A percentile compares a stretch with the other conserved stretches of the same genome.
Conservation (phyloP, 164 flowering plant genomes). For the Magnolia officinalis region DNA sequence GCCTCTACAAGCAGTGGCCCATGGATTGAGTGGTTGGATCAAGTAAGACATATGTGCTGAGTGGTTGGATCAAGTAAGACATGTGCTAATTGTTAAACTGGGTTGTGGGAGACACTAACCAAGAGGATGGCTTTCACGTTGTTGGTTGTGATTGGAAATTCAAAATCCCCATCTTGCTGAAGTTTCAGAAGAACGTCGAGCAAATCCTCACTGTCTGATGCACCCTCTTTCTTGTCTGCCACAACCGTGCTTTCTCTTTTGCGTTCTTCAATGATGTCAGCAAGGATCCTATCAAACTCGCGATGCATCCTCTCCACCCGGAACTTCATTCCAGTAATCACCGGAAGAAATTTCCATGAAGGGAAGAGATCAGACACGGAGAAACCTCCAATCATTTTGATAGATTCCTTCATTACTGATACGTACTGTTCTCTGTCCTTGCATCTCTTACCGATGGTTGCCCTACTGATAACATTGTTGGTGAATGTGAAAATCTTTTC, state of each 20-base stretch:
- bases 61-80: no score
- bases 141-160: conserved; percentile 1
- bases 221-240: neutral
- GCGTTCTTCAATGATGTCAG: neutral
- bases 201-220: conserved; percentile 5
- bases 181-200: conserved; percentile 8
- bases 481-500: conserved; percentile 15
- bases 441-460: conserved; percentile 21
- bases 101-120: neutral
- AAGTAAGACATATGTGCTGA: no score
- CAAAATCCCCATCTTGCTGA: conserved; percentile 7
- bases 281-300: conserved; percentile 4
- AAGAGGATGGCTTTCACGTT: conserved; percentile 3
- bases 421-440: conserved; percentile 18
- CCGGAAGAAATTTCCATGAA: neutral
- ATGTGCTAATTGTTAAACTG: no score
- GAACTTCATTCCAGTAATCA: conserved; percentile 1
- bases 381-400: conserved; percentile 11
- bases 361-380: conserved; percentile 6
- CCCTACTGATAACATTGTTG: conserved; percentile 19
- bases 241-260: neutral
- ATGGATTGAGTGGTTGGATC: no score
- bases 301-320: neutral
- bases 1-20: no score
- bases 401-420: conserved; percentile 3